A percentile compares a stretch with the other conserved stretches of the same genome.
Evolutionary conservation across 805 yeast genomes (phyloP).

Genomic region (Hanseniaspora occidentalis): DNA sequence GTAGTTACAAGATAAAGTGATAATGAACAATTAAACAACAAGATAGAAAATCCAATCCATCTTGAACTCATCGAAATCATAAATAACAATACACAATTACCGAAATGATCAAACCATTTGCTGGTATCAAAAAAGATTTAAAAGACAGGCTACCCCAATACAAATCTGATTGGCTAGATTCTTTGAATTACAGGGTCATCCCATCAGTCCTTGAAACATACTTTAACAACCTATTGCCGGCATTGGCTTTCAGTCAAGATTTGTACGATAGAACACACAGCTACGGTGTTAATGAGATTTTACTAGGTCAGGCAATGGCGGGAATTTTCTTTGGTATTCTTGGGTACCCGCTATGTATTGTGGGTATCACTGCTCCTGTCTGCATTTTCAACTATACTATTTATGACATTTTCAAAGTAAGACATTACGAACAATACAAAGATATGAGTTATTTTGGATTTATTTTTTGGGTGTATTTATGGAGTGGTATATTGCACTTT

Average conservation of each 20-base stretch:
- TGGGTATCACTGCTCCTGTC: slow-evolving; percentile 96
- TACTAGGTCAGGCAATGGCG: slow-evolving; percentile 73
- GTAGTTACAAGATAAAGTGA: no score
- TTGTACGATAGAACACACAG: slow-evolving; percentile 89
- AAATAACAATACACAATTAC: neutral
- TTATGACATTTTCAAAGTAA: slow-evolving; percentile 16
- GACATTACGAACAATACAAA: neutral
- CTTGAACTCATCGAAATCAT: neutral
- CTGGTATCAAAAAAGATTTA: slow-evolving; percentile 27
- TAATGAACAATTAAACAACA: no score
- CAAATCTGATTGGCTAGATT: slow-evolving; percentile 69
- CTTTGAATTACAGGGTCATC: slow-evolving; percentile 71
- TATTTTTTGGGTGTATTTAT: slow-evolving; percentile 90
- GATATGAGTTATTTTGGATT: slow-evolving; percentile 57
- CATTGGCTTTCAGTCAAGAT: slow-evolving; percentile 92
- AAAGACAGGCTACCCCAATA: slow-evolving; percentile 43
- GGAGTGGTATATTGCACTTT: slow-evolving; percentile 80
- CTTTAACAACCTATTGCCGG: slow-evolving; percentile 85
- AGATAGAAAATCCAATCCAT: neutral
- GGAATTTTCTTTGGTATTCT: slow-evolving; percentile 81
- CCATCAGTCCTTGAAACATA: slow-evolving; percentile 77
- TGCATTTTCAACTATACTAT: slow-evolving; percentile 87
- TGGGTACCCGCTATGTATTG: slow-evolving; percentile 90
- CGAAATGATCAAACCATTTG: slow-evolving; percentile 13
- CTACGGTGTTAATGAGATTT: slow-evolving; percentile 85